Conservation (phyloP, 352 stramenopile species). For the Phytopythium cucurbitacearum region DNA sequence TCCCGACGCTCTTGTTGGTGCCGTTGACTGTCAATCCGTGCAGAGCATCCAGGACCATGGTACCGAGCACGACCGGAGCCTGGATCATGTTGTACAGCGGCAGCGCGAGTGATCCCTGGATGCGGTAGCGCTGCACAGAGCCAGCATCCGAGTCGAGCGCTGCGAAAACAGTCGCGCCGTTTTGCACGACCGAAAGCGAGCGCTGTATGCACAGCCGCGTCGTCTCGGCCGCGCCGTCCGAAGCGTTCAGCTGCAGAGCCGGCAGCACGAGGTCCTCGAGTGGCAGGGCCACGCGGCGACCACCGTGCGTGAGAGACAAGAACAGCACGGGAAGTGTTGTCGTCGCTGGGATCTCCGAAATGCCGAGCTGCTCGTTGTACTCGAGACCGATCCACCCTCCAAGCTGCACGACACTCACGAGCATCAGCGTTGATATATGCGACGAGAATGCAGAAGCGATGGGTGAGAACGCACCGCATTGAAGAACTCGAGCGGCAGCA, state of each 20-base stretch:
- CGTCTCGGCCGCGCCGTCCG: background rate
- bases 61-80: conserved; percentile 50
- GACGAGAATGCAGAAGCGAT: background rate
- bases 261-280: conserved; percentile 38
- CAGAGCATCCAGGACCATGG: conserved; percentile 47
- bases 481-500: conserved; percentile 60
- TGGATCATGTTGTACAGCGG: conserved; percentile 73
- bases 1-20: conserved; percentile 25
- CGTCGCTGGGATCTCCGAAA: conserved; percentile 34
- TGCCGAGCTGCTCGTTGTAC: conserved; percentile 33
- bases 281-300: conserved; percentile 25
- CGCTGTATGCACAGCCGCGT: conserved; percentile 46
- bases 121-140: conserved; percentile 36
- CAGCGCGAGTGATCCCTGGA: conserved; percentile 42
- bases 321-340: conserved; percentile 27
- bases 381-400: conserved; percentile 43
- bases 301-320: conserved; percentile 42
- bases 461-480: conserved; percentile 26
- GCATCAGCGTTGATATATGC: background rate
- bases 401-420: conserved; percentile 26
- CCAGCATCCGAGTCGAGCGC: conserved; percentile 35
- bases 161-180: conserved; percentile 39
- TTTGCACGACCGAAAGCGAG: conserved; percentile 48
- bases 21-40: conserved; percentile 41
- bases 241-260: conserved; percentile 14